Evolutionary conservation across 1,284 basidiomycete genomes (phyloP), one percentile per base, ranked within the genome.

Genomic region (Erythrobasidium hasegawianum): DNA sequence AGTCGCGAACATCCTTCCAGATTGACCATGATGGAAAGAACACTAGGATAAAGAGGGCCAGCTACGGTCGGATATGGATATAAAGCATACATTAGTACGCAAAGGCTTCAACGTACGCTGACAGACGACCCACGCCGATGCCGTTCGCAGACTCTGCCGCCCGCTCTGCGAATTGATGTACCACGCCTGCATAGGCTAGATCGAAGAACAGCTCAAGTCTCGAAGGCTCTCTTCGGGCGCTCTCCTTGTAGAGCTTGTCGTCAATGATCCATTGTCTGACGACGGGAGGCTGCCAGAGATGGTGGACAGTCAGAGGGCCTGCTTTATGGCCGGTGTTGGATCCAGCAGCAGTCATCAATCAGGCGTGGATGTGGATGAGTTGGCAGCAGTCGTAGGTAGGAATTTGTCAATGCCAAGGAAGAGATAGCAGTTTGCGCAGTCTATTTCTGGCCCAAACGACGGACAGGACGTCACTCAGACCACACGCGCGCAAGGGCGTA

Each of bases 141-240:
- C 52, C 66, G 27, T n/a, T 47, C 8, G 49, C 49, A n/a, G 33
- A 22, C 26, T 68, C 66, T 2, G 59, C 47, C 14, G 60, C 53
- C 1, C 22, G 41, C 11, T 68, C 67, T 9, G 61, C 67, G 1
- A 69, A 43, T 22, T 38, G 54, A 57, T 68, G 57, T 27, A 68
- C 50, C 33, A 69, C 50, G 20, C 65, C 64, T 5, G 27, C 49
- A n/a, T 20, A 69, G 59, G 43, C 43, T 8, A 47, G 43, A 16
- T 77, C 76, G 39, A 76, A 77, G 40, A 77, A 76, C 16, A 77
- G 73, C 59, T 77, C 76, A 56, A 76, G 75, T 29, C 75, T 73
- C 10, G 69, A 70, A 1, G 75, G 71, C 26, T 73, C 69, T 11
- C 76, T 71, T 49, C 75, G 74, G 64, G 71, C 72, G 20, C 68